Evolutionary conservation across 371 early-diverging fungal species (phyloP).

Genomic region (Mortierella sp.): DNA sequence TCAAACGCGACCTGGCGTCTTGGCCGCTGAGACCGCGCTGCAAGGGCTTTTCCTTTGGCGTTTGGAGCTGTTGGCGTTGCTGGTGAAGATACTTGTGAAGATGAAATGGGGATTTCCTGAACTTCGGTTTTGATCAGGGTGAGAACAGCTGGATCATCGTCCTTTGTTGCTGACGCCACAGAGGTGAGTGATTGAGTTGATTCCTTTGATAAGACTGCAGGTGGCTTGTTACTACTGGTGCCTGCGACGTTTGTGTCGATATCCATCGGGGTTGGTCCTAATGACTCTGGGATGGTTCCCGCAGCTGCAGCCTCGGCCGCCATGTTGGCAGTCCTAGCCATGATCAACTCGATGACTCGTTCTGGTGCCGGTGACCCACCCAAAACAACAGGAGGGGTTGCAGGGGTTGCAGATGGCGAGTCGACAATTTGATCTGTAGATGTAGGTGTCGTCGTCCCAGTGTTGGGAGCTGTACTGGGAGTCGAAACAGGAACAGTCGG

Average conservation of each 20-base stretch:
- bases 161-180: neutral
- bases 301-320: conserved; percentile 21
- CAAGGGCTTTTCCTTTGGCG: neutral
- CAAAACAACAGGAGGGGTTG: conserved; percentile 19
- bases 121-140: neutral
- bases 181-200: neutral
- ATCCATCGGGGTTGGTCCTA: conserved; percentile 8
- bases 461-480: conserved; percentile 12
- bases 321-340: conserved; percentile 24
- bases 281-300: conserved; percentile 15
- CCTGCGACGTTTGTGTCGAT: neutral
- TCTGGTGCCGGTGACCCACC: conserved; percentile 36
- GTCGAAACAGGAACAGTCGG: neutral
- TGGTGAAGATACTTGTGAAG: neutral
- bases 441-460: conserved; percentile 14
- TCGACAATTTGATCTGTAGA: conserved; percentile 20
- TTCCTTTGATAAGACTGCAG: conserved; percentile 1
- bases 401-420: conserved; percentile 16
- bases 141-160: neutral
- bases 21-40: conserved; percentile 24
- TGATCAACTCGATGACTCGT: conserved; percentile 43
- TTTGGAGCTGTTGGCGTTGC: conserved; percentile 15
- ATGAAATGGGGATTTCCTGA: neutral
- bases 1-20: conserved; percentile 46
- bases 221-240: neutral